Conservation (phyloP, 768 basidiomycete genomes). For the Suillus clintonianus region DNA sequence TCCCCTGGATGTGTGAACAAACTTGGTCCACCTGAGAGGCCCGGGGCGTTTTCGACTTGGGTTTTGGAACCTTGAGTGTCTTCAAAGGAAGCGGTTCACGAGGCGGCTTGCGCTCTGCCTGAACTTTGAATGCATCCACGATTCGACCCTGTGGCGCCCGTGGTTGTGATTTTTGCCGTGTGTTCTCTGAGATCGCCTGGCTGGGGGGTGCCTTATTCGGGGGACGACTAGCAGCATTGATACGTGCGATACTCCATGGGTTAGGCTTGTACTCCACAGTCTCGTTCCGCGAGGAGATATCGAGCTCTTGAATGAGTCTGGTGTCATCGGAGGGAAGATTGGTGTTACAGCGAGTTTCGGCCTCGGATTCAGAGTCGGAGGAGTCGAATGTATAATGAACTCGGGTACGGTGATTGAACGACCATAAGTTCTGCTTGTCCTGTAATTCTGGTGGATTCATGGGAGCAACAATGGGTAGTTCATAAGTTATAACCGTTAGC, state of each 20-base stretch:
- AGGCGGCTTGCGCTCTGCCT: slow-evolving; percentile 24
- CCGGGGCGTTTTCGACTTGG: slow-evolving; percentile 3
- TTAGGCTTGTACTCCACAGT: slow-evolving; percentile 68
- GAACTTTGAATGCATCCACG: slow-evolving; percentile 49
- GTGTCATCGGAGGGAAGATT: slow-evolving; percentile 23
- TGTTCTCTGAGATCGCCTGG: not conserved
- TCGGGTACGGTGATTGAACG: slow-evolving; percentile 25
- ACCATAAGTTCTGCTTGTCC: slow-evolving; percentile 19
- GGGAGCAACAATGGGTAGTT: not conserved
- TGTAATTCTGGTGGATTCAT: not conserved
- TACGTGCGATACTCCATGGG: slow-evolving; percentile 80
- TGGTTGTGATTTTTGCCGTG: slow-evolving; percentile 3
- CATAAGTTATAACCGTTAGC: not conserved
- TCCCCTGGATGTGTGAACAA: slow-evolving; percentile 17
- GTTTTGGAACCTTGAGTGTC: not conserved
- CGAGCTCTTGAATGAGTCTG: slow-evolving; percentile 48
- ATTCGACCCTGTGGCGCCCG: slow-evolving; percentile 34
- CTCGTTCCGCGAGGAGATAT: slow-evolving; percentile 62
- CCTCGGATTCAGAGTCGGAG: slow-evolving; percentile 22
- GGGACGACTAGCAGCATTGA: slow-evolving; percentile 65
- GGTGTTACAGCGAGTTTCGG: slow-evolving; percentile 7
- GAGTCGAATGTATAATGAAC: slow-evolving; percentile 12
- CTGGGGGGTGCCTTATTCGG: slow-evolving; percentile 5
- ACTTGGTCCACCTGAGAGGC: slow-evolving; percentile 21
- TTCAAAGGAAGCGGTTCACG: not conserved